A percentile compares a stretch with the other conserved stretches of the same genome.
Conservation (phyloP, 2,329 filamentous ascomycete genomes). For the Scedosporium apiospermum region DNA sequence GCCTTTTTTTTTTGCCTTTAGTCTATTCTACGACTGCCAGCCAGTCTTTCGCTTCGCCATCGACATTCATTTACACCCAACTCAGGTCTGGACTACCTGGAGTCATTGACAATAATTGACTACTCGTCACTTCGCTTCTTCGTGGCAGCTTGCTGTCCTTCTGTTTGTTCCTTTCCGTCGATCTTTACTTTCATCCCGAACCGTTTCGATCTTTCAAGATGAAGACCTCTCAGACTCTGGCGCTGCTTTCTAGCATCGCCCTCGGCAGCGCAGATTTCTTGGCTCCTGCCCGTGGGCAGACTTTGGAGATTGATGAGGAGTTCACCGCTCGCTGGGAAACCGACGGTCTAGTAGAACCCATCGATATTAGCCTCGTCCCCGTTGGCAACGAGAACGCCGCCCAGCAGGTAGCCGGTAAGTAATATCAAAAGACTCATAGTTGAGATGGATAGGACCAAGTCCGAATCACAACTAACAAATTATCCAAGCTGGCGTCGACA, state of each 20-base stretch:
- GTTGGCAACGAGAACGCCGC: constrained; percentile 1
- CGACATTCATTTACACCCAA: not conserved
- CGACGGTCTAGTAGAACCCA: constrained; percentile 1
- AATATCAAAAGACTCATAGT: not conserved
- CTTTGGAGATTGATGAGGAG: not conserved
- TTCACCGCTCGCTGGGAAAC: constrained; percentile 3
- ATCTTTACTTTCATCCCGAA: not conserved
- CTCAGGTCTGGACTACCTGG: constrained; percentile 6
- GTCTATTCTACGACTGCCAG: constrained; percentile 4
- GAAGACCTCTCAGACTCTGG: constrained; percentile 3
- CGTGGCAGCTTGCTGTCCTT: constrained; percentile 4
- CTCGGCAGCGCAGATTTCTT: constrained; percentile 2
- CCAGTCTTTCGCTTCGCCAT: constrained; percentile 1
- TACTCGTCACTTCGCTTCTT: not conserved
- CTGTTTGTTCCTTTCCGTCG: not conserved
- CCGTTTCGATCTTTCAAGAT: constrained; percentile 1
- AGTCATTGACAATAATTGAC: not conserved
- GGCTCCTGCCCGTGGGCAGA: not conserved
- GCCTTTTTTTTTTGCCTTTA: not conserved
- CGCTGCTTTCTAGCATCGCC: constrained; percentile 6
- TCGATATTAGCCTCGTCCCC: constrained; percentile 1
- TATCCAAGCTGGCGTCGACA: constrained; percentile 3
- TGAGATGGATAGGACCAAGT: not conserved
- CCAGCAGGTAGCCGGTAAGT: constrained; percentile 4
- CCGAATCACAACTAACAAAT: not conserved